A percentile compares a stretch with the other conserved stretches of the same genome.
Evolutionary conservation across 108 stramenopile species (phyloP).

Genomic region (Skeletonema menzelii): DNA sequence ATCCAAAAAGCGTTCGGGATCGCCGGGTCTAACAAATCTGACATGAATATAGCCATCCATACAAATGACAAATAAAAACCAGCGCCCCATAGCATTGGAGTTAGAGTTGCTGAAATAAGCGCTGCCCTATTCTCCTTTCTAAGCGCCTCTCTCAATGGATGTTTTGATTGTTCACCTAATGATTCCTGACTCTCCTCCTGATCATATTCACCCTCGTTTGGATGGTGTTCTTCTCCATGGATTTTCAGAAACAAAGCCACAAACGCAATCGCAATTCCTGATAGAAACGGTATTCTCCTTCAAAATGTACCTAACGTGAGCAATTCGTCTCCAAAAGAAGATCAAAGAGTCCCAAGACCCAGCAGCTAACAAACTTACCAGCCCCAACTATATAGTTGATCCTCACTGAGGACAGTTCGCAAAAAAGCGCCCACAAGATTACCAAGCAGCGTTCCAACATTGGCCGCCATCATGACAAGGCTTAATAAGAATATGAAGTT

Average conservation of each 20-base stretch:
- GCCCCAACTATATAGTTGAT: constrained; percentile 59
- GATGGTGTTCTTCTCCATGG: constrained; percentile 54
- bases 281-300: constrained; percentile 73
- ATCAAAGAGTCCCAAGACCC: too few relatives aligned
- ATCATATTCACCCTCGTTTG: constrained; percentile 47
- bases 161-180: constrained; percentile 4
- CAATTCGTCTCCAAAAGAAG: too few relatives aligned
- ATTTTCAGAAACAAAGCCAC: constrained; percentile 53
- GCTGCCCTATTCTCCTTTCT: constrained; percentile 53
- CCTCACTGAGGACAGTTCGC: constrained; percentile 54
- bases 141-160: constrained; percentile 59
- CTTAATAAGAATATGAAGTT: too few relatives aligned
- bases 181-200: constrained; percentile 17
- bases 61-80: constrained; percentile 68
- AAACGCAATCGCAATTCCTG: constrained; percentile 62
- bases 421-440: constrained; percentile 56
- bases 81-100: constrained; percentile 65
- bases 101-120: constrained; percentile 49
- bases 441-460: constrained; percentile 63
- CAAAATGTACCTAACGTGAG: too few relatives aligned
- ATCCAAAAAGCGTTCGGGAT: constrained; percentile 62
- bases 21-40: constrained; percentile 57
- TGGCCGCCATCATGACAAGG: constrained; percentile 63
- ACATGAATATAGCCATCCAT: constrained; percentile 75
- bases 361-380: too few relatives aligned